phyloP scores from a whole-genome alignment of 2,329 filamentous ascomycete genomes.

The Chaetoscypha palmicola region DNA sequence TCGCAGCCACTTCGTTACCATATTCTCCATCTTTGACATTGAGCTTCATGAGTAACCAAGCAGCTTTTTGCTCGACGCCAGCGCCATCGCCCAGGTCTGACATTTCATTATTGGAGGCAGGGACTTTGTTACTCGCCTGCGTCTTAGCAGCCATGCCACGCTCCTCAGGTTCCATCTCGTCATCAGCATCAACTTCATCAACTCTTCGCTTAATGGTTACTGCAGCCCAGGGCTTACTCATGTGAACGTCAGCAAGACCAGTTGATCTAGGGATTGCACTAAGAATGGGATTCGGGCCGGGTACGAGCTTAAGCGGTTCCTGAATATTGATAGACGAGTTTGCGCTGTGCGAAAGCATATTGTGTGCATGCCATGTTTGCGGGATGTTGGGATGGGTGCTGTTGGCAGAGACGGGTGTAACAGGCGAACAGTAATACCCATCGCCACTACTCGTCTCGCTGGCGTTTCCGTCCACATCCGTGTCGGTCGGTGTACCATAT shows the following conservation, averaged over 20 bases:
- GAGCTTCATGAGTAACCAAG: conserved; percentile 42
- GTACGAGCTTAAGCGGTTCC: conserved; percentile 1
- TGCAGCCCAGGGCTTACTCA: conserved; percentile 11
- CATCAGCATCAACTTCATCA: conserved; percentile 23
- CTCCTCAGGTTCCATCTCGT: conserved; percentile 25
- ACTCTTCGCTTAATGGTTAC: conserved; percentile 15
- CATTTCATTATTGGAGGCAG: conserved; percentile 13
- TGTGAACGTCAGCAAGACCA: conserved; percentile 11
- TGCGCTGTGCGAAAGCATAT: conserved; percentile 19
- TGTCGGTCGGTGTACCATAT: conserved; percentile 34
- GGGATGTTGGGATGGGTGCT: conserved; percentile 8
- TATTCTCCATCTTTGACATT: conserved; percentile 34
- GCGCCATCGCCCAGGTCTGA: conserved; percentile 15
- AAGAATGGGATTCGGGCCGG: conserved; percentile 35
- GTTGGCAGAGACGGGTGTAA: conserved; percentile 16
- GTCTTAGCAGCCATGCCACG: conserved; percentile 18
- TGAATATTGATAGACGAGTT: conserved; percentile 22
- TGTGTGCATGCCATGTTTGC: conserved; percentile 29
- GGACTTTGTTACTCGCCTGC: conserved; percentile 12
- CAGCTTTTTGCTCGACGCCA: conserved; percentile 39
- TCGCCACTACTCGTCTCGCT: conserved; percentile 24
- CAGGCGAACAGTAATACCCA: conserved; percentile 23
- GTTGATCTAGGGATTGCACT: conserved; percentile 39
- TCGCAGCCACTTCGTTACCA: conserved; percentile 2
- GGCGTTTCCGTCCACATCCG: conserved; percentile 33